Evolutionary conservation across 2,329 filamentous ascomycete genomes (phyloP).

Genomic region (Raffaelea arxii): DNA sequence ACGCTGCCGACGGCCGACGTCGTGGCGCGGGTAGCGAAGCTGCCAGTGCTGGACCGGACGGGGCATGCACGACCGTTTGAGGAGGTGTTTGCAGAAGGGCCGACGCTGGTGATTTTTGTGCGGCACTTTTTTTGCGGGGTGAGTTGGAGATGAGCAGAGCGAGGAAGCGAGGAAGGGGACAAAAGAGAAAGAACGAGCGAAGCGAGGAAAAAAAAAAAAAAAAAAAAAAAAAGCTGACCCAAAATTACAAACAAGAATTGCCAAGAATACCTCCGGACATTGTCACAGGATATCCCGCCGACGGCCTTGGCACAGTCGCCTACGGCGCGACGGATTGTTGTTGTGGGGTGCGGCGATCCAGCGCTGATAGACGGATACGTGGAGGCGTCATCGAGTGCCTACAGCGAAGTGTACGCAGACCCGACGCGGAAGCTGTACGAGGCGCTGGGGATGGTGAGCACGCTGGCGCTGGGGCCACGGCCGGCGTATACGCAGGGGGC

Average conservation of each 20-base stretch:
- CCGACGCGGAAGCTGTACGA: slow-evolving; percentile 57
- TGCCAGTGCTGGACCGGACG: slow-evolving; percentile 50
- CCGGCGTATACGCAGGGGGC: slow-evolving; percentile 56
- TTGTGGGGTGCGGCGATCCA: slow-evolving; percentile 65
- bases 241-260: slow-evolving; percentile 45
- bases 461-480: slow-evolving; percentile 45
- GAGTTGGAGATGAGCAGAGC: slow-evolving; percentile 24
- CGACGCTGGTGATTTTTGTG: slow-evolving; percentile 63
- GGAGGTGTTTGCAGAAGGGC: slow-evolving; percentile 47
- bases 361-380: slow-evolving; percentile 59
- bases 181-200: neutral
- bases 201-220: neutral
- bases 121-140: slow-evolving; percentile 76
- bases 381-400: slow-evolving; percentile 52
- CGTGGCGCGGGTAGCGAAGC: slow-evolving; percentile 41
- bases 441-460: slow-evolving; percentile 58
- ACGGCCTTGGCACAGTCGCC: slow-evolving; percentile 39
- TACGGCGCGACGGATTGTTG: slow-evolving; percentile 51
- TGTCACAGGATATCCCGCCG: slow-evolving; percentile 49
- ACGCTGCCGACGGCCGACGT: slow-evolving; percentile 39
- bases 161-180: neutral
- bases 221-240: neutral
- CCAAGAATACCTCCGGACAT: slow-evolving; percentile 60
- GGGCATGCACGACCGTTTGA: slow-evolving; percentile 53
- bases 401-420: slow-evolving; percentile 72